Conservation (phyloP, 371 early-diverging fungal species). For the Synchytrium microbalum region DNA sequence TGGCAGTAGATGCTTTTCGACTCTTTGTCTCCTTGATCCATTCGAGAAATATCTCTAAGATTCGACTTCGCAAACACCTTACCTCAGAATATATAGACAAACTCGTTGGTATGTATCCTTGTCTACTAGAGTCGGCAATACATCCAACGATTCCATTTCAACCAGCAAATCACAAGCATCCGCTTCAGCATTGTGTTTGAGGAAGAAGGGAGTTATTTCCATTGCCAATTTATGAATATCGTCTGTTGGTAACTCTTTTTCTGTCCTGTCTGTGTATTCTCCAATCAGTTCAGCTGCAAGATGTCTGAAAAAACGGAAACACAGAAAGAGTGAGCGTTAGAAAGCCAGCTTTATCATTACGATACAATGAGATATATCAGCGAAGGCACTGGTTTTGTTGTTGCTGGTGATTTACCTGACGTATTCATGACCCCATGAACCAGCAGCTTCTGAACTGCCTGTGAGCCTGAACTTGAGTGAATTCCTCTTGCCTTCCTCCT, state of each 20-base stretch:
- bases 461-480: constrained; percentile 75
- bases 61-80: too few species aligned
- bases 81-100: constrained; percentile 91
- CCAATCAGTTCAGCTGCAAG: constrained; percentile 85
- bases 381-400: background rate
- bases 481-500: constrained; percentile 72
- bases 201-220: constrained; percentile 87
- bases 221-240: constrained; percentile 64
- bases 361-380: background rate
- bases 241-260: constrained; percentile 33
- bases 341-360: background rate
- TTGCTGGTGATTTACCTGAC: constrained; percentile 50
- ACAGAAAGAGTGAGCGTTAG: background rate
- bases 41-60: too few species aligned
- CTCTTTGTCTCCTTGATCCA: too few species aligned
- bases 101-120: constrained; percentile 88
- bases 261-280: constrained; percentile 61
- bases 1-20: too few species aligned
- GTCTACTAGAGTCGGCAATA: constrained; percentile 72
- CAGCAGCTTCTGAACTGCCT: constrained; percentile 74
- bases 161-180: constrained; percentile 93
- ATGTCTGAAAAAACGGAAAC: constrained; percentile 46
- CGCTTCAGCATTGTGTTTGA: constrained; percentile 94
- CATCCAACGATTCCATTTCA: constrained; percentile 77
- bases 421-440: constrained; percentile 98